A percentile compares a stretch with the other conserved stretches of the same genome.
These are phyloP conservation scores for Nitzschia inconspicua DNA, from an alignment of 108 stramenopile genomes.

Conservation along the genomic window DNA sequence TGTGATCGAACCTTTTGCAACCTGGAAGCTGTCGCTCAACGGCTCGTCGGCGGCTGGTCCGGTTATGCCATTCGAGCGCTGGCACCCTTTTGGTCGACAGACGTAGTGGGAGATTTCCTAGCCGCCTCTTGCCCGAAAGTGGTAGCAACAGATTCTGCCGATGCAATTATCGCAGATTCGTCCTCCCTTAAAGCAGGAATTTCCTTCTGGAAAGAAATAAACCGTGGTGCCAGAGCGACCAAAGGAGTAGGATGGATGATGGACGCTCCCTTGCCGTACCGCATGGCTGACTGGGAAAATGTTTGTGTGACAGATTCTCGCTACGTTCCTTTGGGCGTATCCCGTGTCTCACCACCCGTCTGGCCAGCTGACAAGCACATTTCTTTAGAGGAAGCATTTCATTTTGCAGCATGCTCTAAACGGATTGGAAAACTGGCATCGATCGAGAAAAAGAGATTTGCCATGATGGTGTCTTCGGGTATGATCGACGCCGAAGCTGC, in stretches of 20 bases:
- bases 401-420: conserved; percentile 83
- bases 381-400: conserved; percentile 65
- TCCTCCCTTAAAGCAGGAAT: conserved; percentile 80
- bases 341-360: no score
- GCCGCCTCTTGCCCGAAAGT: conserved; percentile 78
- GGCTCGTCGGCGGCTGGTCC: conserved; percentile 81
- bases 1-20: conserved; percentile 90
- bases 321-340: no score
- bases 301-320: conserved; percentile 28
- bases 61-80: conserved; percentile 73
- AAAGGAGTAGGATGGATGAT: conserved; percentile 68
- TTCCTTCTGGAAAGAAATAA: conserved; percentile 67
- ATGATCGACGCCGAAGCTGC: conserved; percentile 10
- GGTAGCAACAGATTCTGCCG: conserved; percentile 80
- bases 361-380: conserved; percentile 85
- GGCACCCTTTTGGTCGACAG: conserved; percentile 79
- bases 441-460: conserved; percentile 30
- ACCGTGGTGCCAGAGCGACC: conserved; percentile 39
- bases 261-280: conserved; percentile 69
- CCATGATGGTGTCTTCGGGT: neutral
- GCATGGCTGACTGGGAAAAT: conserved; percentile 79
- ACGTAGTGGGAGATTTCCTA: conserved; percentile 76
- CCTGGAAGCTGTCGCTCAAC: conserved; percentile 76
- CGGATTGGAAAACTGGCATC: conserved; percentile 79
- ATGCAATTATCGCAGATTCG: conserved; percentile 79